Evolutionary conservation across 352 stramenopile species (phyloP).

Genomic region (Pythium phragmitis): DNA sequence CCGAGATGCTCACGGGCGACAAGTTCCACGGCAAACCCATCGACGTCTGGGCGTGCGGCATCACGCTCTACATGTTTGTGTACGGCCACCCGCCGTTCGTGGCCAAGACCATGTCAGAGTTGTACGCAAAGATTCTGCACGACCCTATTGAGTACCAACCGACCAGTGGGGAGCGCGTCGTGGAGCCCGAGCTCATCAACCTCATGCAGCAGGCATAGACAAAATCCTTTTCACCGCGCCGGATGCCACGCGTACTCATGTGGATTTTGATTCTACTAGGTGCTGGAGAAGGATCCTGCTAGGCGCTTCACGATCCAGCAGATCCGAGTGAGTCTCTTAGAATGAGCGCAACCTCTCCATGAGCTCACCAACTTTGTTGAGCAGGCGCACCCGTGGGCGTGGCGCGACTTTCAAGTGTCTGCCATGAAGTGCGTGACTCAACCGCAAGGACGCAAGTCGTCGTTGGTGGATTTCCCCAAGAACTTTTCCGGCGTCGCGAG

Average conservation of each 20-base stretch:
- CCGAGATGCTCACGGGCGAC: conserved; percentile 78
- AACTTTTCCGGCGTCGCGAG: conserved; percentile 44
- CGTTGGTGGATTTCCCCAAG: conserved; percentile 38
- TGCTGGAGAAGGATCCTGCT: conserved; percentile 72
- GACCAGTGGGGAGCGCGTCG: conserved; percentile 41
- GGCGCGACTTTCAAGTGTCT: conserved; percentile 68
- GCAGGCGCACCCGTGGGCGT: conserved; percentile 68
- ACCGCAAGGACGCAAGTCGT: conserved; percentile 39
- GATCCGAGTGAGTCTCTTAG: conserved; percentile 52
- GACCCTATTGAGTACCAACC: conserved; percentile 58
- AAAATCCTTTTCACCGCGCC: background rate
- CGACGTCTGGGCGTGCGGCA: conserved; percentile 95
- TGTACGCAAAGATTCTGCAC: conserved; percentile 92
- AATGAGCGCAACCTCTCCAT: background rate
- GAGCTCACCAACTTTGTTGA: background rate
- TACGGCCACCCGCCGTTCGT: conserved; percentile 93
- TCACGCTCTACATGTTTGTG: conserved; percentile 97
- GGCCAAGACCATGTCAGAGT: conserved; percentile 82
- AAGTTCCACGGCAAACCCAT: conserved; percentile 75
- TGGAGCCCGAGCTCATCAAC: conserved; percentile 61
- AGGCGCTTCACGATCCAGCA: conserved; percentile 61
- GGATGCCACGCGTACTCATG: background rate
- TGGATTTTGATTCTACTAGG: conserved; percentile 27
- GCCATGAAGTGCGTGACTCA: conserved; percentile 70
- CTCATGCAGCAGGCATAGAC: conserved; percentile 54